phyloP scores from a whole-genome alignment of 306 rosid species.

The Fagus sylvatica region DNA sequence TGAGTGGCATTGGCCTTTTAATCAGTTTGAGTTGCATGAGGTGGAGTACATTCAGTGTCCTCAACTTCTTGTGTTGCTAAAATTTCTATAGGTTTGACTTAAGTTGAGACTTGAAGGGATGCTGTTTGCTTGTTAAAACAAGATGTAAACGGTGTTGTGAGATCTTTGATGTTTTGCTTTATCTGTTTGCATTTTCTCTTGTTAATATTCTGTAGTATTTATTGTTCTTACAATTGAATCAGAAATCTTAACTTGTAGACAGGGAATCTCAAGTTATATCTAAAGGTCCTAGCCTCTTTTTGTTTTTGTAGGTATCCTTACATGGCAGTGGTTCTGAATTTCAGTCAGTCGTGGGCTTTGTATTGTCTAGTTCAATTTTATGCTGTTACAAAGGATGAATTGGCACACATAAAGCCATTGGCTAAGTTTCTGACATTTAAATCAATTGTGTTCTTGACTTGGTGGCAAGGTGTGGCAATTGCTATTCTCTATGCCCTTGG shows the following conservation, averaged over 20 bases:
- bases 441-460: constrained; percentile 94
- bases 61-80: not conserved
- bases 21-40: not conserved
- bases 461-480: constrained; percentile 99
- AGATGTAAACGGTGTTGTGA: not conserved
- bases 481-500: constrained; percentile 81
- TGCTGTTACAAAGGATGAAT: constrained; percentile 78
- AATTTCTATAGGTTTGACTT: not conserved
- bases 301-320: constrained; percentile 80
- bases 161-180: not conserved
- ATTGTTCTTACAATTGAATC: not conserved
- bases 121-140: not conserved
- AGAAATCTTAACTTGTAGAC: constrained; percentile 3
- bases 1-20: not conserved
- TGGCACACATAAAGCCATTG: constrained; percentile 91
- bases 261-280: constrained; percentile 22
- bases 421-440: constrained; percentile 95
- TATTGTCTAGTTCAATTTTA: constrained; percentile 98
- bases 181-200: constrained; percentile 2
- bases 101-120: not conserved
- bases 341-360: constrained; percentile 98
- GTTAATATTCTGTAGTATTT: not conserved
- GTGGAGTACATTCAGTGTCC: not conserved
- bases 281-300: constrained; percentile 30
- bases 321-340: constrained; percentile 90